Evolutionary conservation across 176 grass and related monocot genomes (phyloP).

Genomic region (Aegilops sharonensis): DNA sequence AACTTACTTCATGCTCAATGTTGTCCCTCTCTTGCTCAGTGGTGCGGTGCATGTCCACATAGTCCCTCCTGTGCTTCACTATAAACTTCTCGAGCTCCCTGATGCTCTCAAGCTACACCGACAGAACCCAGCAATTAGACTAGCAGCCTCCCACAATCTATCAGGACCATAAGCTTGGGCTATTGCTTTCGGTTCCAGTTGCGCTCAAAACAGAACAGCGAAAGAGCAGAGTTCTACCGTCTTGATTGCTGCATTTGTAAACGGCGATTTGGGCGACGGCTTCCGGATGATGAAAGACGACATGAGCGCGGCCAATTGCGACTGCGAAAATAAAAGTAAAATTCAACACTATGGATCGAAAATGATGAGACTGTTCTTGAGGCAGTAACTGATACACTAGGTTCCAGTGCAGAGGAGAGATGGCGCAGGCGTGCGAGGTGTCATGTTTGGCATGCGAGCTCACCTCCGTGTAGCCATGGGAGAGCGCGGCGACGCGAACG

Average conservation of each 20-base stretch:
- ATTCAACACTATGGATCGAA: neutral
- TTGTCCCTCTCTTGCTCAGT: conserved; percentile 93
- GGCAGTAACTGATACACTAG: neutral
- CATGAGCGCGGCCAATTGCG: conserved; percentile 69
- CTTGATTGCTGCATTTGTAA: conserved; percentile 79
- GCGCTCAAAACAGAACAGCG: neutral
- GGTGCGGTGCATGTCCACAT: conserved; percentile 80
- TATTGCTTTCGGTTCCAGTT: neutral
- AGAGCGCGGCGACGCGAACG: conserved; percentile 55
- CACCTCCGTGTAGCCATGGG: conserved; percentile 73
- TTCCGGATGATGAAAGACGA: conserved; percentile 91
- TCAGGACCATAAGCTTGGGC: neutral
- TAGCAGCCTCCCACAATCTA: neutral
- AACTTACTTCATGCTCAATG: conserved; percentile 95
- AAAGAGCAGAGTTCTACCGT: conserved; percentile 45
- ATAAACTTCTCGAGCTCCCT: conserved; percentile 81
- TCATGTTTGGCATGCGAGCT: neutral
- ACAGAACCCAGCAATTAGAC: conserved; percentile 17
- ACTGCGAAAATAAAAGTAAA: conserved; percentile 25
- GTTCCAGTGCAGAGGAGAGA: neutral
- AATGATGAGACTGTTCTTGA: neutral
- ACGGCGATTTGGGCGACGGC: conserved; percentile 51
- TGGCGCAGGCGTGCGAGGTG: neutral
- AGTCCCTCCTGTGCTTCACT: conserved; percentile 82
- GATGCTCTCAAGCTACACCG: conserved; percentile 74